Percentiles rank a stretch among this genome's conserved stretches.
These are phyloP conservation scores for Carpinus viminea DNA, from an alignment of 306 rosid species.

Conservation along the genomic window DNA sequence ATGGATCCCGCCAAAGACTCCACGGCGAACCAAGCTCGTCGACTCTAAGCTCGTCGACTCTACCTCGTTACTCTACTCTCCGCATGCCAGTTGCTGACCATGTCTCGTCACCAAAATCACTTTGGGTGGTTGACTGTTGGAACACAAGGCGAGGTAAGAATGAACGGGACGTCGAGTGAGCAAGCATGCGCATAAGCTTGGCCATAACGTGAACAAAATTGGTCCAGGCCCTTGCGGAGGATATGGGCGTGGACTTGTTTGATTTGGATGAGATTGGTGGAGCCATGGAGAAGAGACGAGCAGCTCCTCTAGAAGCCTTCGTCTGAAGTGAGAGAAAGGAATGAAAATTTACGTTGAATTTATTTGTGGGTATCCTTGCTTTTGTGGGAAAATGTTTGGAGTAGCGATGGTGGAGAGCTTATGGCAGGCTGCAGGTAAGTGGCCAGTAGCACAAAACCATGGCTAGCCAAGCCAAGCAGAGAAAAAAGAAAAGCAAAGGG, in stretches of 20 bases:
- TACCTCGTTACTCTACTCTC: too few species aligned
- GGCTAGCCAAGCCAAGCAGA: too few species aligned
- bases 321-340: slow-evolving; percentile 28
- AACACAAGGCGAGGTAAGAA: slow-evolving; percentile 56
- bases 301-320: slow-evolving; percentile 44
- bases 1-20: too few species aligned
- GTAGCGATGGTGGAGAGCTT: slow-evolving; percentile 27
- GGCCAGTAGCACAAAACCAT: too few species aligned
- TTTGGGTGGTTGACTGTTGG: slow-evolving; percentile 56
- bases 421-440: neutral
- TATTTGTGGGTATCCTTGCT: neutral
- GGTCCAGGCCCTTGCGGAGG: slow-evolving; percentile 46
- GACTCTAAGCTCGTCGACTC: too few species aligned
- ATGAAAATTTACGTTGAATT: slow-evolving; percentile 2
- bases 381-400: slow-evolving; percentile 8
- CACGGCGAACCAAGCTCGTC: too few species aligned
- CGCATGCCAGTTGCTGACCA: too few species aligned
- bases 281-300: slow-evolving; percentile 44
- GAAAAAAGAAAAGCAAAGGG: too few species aligned
- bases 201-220: slow-evolving; percentile 64
- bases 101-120: too few species aligned
- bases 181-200: slow-evolving; percentile 65
- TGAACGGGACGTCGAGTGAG: slow-evolving; percentile 44
- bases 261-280: slow-evolving; percentile 39
- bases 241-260: slow-evolving; percentile 67